A percentile compares a stretch with the other conserved stretches of the same genome.
Evolutionary conservation across 2,329 filamentous ascomycete species (phyloP).

Genomic region (Aureobasidium melanogenum): DNA sequence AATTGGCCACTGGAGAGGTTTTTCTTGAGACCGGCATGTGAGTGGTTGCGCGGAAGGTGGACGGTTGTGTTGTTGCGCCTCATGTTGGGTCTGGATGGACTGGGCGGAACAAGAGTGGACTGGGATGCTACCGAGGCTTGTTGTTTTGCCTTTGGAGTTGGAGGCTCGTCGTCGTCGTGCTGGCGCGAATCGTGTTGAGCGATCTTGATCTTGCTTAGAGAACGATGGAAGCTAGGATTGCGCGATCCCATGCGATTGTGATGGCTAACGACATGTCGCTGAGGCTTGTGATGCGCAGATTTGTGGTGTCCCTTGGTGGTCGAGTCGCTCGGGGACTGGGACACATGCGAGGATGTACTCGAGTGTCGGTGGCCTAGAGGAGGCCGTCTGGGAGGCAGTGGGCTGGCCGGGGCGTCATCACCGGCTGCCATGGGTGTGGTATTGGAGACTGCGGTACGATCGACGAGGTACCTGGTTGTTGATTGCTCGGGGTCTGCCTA

Average conservation of each 20-base stretch:
- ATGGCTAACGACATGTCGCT: conserved; percentile 31
- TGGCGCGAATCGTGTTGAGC: conserved; percentile 16
- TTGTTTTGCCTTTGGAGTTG: conserved; percentile 7
- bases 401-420: conserved; percentile 3
- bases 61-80: conserved; percentile 36
- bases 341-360: conserved; percentile 27
- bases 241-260: conserved; percentile 28
- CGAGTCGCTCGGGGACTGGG: conserved; percentile 25
- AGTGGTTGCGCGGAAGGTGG: conserved; percentile 27
- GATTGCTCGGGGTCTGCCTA: not conserved
- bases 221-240: conserved; percentile 33
- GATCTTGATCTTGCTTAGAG: conserved; percentile 32
- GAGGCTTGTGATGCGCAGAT: conserved; percentile 24
- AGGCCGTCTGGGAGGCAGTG: conserved; percentile 25
- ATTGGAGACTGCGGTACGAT: not conserved
- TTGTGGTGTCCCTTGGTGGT: not conserved
- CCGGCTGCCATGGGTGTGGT: not conserved
- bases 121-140: not conserved
- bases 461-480: not conserved
- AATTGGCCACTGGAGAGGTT: conserved; percentile 34
- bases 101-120: conserved; percentile 21
- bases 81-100: conserved; percentile 22
- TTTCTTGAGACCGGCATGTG: conserved; percentile 24
- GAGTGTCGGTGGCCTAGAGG: conserved; percentile 27
- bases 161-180: conserved; percentile 19